These are phyloP conservation scores for Infundibulicybe gibba DNA, from an alignment of 768 basidiomycete genomes.

Conservation along the genomic window DNA sequence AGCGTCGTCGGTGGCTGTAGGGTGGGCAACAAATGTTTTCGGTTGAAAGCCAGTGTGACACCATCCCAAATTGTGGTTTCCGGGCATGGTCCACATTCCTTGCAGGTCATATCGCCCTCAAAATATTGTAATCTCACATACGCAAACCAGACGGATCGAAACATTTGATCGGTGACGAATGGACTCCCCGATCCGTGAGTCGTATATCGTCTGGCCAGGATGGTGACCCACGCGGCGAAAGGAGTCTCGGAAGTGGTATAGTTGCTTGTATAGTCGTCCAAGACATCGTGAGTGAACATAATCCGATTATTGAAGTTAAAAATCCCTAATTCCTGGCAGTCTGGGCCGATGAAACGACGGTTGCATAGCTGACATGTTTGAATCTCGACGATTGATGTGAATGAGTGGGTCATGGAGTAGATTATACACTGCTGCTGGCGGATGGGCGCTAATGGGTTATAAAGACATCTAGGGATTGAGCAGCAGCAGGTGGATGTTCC, in stretches of 20 bases:
- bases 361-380: not conserved
- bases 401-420: not conserved
- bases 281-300: too few species aligned
- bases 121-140: conserved; percentile 19
- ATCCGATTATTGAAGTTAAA: too few species aligned
- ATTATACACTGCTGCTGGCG: not conserved
- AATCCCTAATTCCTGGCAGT: too few species aligned
- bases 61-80: too few species aligned
- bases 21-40: too few species aligned
- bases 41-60: too few species aligned
- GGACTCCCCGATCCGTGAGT: not conserved
- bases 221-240: conserved; percentile 22
- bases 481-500: not conserved
- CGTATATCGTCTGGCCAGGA: conserved; percentile 14
- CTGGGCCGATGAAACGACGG: conserved; percentile 22
- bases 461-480: too few species aligned
- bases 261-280: too few species aligned
- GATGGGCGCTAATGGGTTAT: not conserved
- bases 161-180: conserved; percentile 22
- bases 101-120: conserved; percentile 19
- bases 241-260: conserved; percentile 31
- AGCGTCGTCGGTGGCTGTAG: too few species aligned
- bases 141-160: too few species aligned
- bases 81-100: too few species aligned
- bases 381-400: not conserved